These are phyloP conservation scores for Leccinum boreale DNA, from an alignment of 768 basidiomycete species.

Conservation along the genomic window DNA sequence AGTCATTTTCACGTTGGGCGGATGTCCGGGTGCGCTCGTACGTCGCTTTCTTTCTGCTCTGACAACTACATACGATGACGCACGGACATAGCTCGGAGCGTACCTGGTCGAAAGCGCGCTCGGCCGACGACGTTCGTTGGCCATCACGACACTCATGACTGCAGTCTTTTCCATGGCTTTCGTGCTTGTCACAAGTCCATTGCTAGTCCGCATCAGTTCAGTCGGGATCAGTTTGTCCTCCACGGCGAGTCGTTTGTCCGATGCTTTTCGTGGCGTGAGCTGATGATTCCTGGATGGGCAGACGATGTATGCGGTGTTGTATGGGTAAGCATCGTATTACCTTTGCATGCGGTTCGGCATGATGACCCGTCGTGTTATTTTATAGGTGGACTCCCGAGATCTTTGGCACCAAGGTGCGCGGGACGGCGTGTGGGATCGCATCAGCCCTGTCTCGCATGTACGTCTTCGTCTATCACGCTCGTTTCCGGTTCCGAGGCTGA, in stretches of 20 bases:
- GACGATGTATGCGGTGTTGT: slow-evolving; percentile 87
- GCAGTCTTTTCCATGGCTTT: slow-evolving; percentile 73
- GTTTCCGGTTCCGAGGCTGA: not conserved
- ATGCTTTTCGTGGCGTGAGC: not conserved
- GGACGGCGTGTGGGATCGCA: slow-evolving; percentile 85
- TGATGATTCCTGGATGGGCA: slow-evolving; percentile 21
- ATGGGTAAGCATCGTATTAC: slow-evolving; percentile 41
- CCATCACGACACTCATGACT: slow-evolving; percentile 71
- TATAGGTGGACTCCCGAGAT: slow-evolving; percentile 79
- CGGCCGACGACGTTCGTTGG: slow-evolving; percentile 71
- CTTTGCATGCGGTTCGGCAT: not conserved
- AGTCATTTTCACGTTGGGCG: slow-evolving; percentile 80
- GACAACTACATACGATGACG: not conserved
- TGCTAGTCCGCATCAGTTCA: slow-evolving; percentile 63
- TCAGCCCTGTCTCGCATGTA: slow-evolving; percentile 84
- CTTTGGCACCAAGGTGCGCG: slow-evolving; percentile 81
- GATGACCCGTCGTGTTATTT: not conserved
- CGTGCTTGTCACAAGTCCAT: slow-evolving; percentile 50
- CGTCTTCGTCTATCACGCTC: slow-evolving; percentile 24
- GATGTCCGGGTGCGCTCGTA: slow-evolving; percentile 82
- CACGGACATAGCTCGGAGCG: slow-evolving; percentile 65
- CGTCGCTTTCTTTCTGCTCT: slow-evolving; percentile 21
- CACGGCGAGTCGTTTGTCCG: slow-evolving; percentile 36
- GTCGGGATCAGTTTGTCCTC: slow-evolving; percentile 76
- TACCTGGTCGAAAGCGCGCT: slow-evolving; percentile 69